Evolutionary conservation across 2,329 filamentous ascomycete genomes (phyloP), one percentile per base, ranked within the genome.

Genomic region (Botrytis galanthina): DNA sequence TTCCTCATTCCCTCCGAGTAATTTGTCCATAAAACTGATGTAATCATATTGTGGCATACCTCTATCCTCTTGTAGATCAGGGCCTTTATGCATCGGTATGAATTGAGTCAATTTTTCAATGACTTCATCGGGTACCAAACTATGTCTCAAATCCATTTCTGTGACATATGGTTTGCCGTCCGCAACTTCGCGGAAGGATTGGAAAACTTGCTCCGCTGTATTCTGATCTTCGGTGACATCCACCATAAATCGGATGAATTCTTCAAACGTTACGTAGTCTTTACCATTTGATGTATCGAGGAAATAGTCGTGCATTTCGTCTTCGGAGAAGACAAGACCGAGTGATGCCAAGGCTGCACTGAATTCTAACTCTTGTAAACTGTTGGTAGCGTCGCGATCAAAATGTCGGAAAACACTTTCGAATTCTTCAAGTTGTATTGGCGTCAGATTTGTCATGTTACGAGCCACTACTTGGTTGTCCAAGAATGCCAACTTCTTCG

Each of bases 201-300:
- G 95, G 85, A 96, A 98, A 8, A 99, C 96, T 83, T 99, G 96
- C 83, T 98, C 96, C 20, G 96, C 96, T 6, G 95, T 98, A 82
- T 99, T 98, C 84, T 99, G 96, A 81, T 99, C 96, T 83, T 99
- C 96, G 20, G 96, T 99, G 68, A 98, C 96, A 78, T 97, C 94
- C 66, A 99, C 96, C 96, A 99, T 99, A 87, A 99, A 99, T 57
- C 93, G 91, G 82, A 99, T 99, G 81, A 99, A 99, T 83, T 98
- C 95, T 84, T 99, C 96, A 81, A 99, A 99, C 7, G 93, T 96
- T 70, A 99, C 96, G 77, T 92, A 89, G 82, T 91, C 92, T 77
- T 86, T 88, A 51, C 90, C 94, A 54, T 89, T 90, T 76, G 93
- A 95, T n/a, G 95, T 97, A 71, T 95, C 92, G 69, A 92, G 81